Evolutionary conservation across 768 basidiomycete species (phyloP), one percentile per base, ranked within the genome.

Genomic region (Lactarius deliciosus): DNA sequence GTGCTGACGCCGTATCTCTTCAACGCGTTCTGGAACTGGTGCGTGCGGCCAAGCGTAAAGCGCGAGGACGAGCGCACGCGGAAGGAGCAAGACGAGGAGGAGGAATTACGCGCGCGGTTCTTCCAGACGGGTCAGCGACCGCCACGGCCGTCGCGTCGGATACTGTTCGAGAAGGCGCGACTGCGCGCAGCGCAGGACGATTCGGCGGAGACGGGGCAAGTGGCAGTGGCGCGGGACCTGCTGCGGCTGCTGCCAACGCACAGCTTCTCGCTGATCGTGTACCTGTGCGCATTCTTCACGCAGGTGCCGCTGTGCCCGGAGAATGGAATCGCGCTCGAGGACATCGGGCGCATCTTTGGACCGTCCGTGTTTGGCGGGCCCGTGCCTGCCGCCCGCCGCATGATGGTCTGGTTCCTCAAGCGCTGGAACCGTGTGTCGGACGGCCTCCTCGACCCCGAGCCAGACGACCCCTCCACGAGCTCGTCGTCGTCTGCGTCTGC

Each of bases 291-390:
- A 6, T 83, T 84, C 72, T 82, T 84, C 70, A 81, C 81, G 1
- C 83, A 85, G 68, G 72, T 84, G 0, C 83, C 81, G 2, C 75
- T 83, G 8, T 82, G 79, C 62, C 80, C 82, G 1, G 81, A 82
- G 54, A 85, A 85, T 65, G 78, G 79, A 1, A 71, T 86, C n/a
- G 74, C 79, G 7, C 73, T 80, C 41, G 78, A 82, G 60, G 78
- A 79, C 54, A 77, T 84, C 59, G 80, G 80, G 7, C 75, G 79
- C 53, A 80, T 84, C 59, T 85, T 85, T 61, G 83, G 80, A 9
- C 73, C 74, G 2, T 71, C 76, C 16, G 69, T 84, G 43, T 73
- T 81, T 55, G 79, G 81, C 3, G 78, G 77, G 18, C 63, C 69
- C 5, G 55, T 68, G 22, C 58, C 60, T 9, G 70, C 65, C 1